Conservation (phyloP, 2,329 filamentous ascomycete genomes). For the Fusarium sp. region DNA sequence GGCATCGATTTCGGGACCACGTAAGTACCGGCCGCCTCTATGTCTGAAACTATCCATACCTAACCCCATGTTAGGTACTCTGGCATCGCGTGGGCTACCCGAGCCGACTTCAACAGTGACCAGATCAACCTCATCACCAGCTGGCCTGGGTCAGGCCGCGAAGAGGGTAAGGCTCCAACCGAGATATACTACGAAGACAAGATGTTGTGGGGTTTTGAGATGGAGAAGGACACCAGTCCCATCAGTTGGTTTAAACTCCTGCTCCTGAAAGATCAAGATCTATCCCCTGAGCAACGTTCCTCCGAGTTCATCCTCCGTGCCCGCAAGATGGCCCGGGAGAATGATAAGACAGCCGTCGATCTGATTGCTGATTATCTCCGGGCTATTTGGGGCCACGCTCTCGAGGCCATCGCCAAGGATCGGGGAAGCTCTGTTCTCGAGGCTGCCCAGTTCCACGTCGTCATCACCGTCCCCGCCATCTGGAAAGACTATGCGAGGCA, state of each 20-base stretch:
- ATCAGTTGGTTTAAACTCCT: constrained; percentile 23
- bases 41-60: neutral
- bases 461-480: constrained; percentile 20
- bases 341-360: constrained; percentile 4
- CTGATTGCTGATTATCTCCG: constrained; percentile 18
- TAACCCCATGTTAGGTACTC: constrained; percentile 5
- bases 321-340: neutral
- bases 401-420: constrained; percentile 3
- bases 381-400: constrained; percentile 2
- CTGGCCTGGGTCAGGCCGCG: constrained; percentile 14
- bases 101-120: constrained; percentile 12
- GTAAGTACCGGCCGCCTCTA: neutral
- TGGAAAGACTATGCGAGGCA: constrained; percentile 23
- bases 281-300: neutral
- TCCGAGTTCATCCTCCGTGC: constrained; percentile 17
- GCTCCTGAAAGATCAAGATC: constrained; percentile 15
- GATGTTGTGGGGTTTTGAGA: constrained; percentile 18
- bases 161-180: constrained; percentile 20
- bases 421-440: constrained; percentile 3
- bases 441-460: constrained; percentile 9
- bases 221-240: constrained; percentile 6
- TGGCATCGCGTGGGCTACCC: constrained; percentile 19
- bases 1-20: neutral
- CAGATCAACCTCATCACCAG: constrained; percentile 20
- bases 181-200: constrained; percentile 21